These are phyloP conservation scores for Komagataella ulmi DNA, from an alignment of 805 yeast genomes.

Conservation along the genomic window DNA sequence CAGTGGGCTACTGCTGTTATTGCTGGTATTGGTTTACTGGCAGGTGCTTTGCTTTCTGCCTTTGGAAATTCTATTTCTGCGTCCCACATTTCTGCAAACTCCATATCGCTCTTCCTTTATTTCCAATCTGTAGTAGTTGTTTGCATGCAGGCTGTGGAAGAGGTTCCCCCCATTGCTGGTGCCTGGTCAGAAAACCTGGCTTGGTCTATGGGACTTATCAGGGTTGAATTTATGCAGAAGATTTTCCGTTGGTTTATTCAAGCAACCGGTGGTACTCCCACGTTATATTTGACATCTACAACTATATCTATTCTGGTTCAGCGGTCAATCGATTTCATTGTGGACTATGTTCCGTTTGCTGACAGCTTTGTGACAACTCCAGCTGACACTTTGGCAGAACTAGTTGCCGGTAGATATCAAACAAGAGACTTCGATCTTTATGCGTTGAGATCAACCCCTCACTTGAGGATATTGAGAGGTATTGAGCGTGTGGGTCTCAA, in stretches of 20 bases:
- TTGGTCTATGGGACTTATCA: slow-evolving; percentile 90
- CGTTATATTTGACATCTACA: slow-evolving; percentile 47
- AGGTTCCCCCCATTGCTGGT: slow-evolving; percentile 84
- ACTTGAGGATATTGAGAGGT: slow-evolving; percentile 68
- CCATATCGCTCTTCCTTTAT: slow-evolving; percentile 71
- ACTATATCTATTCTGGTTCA: slow-evolving; percentile 66
- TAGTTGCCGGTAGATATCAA: slow-evolving; percentile 1
- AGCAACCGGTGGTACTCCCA: slow-evolving; percentile 81
- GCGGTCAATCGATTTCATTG: slow-evolving; percentile 28
- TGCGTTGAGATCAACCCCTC: slow-evolving; percentile 36
- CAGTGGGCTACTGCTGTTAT: slow-evolving; percentile 91
- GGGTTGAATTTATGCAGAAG: slow-evolving; percentile 69
- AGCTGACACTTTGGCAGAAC: neutral
- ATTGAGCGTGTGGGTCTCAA: slow-evolving; percentile 71
- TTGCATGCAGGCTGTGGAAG: slow-evolving; percentile 72
- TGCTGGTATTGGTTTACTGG: slow-evolving; percentile 76
- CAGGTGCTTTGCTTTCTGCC: slow-evolving; percentile 71
- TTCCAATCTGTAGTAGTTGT: slow-evolving; percentile 83
- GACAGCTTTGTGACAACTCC: slow-evolving; percentile 5
- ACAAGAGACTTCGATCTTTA: slow-evolving; percentile 14
- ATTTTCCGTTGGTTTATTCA: slow-evolving; percentile 78
- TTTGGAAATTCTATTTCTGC: slow-evolving; percentile 86
- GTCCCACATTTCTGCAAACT: slow-evolving; percentile 76
- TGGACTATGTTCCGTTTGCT: slow-evolving; percentile 7
- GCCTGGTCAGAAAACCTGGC: slow-evolving; percentile 88